Evolutionary conservation across 805 yeast species (phyloP), one percentile per base, ranked within the genome.

Genomic region (Cyberlindnera petersonii): DNA sequence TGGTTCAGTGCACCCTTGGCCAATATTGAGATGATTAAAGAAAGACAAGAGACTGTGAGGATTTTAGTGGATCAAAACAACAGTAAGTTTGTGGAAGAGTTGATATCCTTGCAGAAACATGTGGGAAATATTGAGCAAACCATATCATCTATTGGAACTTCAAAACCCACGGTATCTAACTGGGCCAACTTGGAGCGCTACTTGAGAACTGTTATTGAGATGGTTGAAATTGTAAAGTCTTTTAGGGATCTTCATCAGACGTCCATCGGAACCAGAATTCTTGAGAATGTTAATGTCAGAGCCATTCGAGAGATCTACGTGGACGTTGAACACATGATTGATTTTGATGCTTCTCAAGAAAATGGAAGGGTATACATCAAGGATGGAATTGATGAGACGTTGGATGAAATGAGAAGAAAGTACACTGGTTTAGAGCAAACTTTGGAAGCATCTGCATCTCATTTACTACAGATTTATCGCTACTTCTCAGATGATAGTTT

Each of bases 1-100:
- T 66, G 68, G 66, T 46, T 71, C 9, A 24, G 50, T 3, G 50
- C 62, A 13, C 75, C 75, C 0, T 41, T 64, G 4, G 44, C 56
- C 1, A 51, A 59, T n/a, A 37, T 46, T 1, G 43, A 46, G 1
- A 18, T 39, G 6, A 61, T 71, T 4, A 47, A 55, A 14, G 44
- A 47, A 24, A 55, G 75, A 18, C 52, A 56, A 3, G 43, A 56
- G 3, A 49, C 60, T 0, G 50, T 69, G 1, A 52, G 52, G 7
- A 21, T 43, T 0, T 44, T 70, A 4, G n/a, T 48, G 0, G 35
- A 44, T 4, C 54, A 40, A 5, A 33, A 44, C 10, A 58, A 63
- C 35, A 26, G 43, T 2, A 31, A 46, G 1, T 14, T 40, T 11
- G 43, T 54, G 13, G 51, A 55, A 1, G 54, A 56, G 5, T 26